A percentile compares a stretch with the other conserved stretches of the same genome.
Evolutionary conservation across 495 filamentous ascomycete genomes (phyloP).

Genomic region (Aspergillus incahuasiensis): DNA sequence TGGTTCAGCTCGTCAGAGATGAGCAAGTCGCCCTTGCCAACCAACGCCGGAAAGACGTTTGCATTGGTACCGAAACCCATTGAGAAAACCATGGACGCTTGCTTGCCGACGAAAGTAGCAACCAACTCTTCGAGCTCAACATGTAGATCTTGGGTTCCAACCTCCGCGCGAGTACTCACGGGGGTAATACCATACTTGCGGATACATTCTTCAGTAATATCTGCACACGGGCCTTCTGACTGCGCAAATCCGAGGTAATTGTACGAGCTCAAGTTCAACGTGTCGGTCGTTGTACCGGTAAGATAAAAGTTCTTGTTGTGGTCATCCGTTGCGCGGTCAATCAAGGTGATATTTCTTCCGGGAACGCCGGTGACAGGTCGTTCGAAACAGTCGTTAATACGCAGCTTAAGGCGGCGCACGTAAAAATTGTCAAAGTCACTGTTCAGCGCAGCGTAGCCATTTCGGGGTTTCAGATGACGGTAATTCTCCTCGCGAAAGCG

Average conservation of each 20-base stretch:
- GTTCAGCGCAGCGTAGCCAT: constrained; percentile 95
- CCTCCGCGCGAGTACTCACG: constrained; percentile 75
- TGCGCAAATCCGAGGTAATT: constrained; percentile 99
- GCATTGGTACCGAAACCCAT: constrained; percentile 98
- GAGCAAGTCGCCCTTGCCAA: constrained; percentile 85
- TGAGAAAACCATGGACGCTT: constrained; percentile 91
- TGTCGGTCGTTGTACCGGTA: constrained; percentile 89
- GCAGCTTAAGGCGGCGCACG: constrained; percentile 82
- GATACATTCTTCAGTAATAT: constrained; percentile 80
- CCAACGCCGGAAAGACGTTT: constrained; percentile 81
- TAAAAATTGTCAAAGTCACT: constrained; percentile 99
- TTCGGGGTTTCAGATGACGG: constrained; percentile 69
- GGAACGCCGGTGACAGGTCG: constrained; percentile 90
- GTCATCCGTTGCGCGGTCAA: constrained; percentile 83
- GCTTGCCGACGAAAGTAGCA: constrained; percentile 89
- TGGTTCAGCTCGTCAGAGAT: constrained; percentile 98
- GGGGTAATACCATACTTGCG: constrained; percentile 78
- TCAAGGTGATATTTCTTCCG: constrained; percentile 84
- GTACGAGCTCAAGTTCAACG: constrained; percentile 97
- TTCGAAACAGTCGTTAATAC: constrained; percentile 95
- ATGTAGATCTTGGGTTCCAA: constrained; percentile 82
- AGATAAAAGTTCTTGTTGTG: constrained; percentile 83
- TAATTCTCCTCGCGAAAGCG: constrained; percentile 82
- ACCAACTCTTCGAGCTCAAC: constrained; percentile 84
- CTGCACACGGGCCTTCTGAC: constrained; percentile 94